These are phyloP conservation scores for Suhomyces faveliae DNA, from an alignment of 805 yeast species.

Conservation along the genomic window DNA sequence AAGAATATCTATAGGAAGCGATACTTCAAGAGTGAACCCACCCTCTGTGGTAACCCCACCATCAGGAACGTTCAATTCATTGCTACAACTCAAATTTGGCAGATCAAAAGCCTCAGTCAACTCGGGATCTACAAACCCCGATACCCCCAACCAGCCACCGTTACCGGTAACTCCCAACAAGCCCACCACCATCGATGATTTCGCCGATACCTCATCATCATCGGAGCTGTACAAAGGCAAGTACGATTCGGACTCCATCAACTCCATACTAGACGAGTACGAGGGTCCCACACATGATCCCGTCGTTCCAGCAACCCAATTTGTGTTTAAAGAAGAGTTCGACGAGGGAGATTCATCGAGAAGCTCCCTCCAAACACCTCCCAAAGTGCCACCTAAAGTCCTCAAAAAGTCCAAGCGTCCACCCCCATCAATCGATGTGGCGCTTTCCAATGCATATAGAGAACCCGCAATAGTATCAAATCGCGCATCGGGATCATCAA, in stretches of 20 bases:
- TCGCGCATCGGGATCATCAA: constrained; percentile 8
- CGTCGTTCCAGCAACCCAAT: constrained; percentile 10
- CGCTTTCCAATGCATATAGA: constrained; percentile 5
- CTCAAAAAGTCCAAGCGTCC: background rate
- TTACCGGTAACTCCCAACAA: constrained; percentile 9
- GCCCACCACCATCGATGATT: constrained; percentile 29
- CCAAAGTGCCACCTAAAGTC: constrained; percentile 3
- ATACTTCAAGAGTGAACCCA: constrained; percentile 5
- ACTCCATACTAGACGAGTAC: constrained; percentile 32
- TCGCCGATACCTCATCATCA: constrained; percentile 39
- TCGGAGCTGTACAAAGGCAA: constrained; percentile 8
- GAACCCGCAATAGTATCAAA: constrained; percentile 7
- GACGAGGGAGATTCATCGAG: constrained; percentile 16
- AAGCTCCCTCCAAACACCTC: constrained; percentile 2
- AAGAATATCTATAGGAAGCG: constrained; percentile 8
- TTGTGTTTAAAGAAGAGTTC: constrained; percentile 30
- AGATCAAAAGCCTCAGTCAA: constrained; percentile 18
- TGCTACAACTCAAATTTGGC: constrained; percentile 22
- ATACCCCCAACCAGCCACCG: background rate
- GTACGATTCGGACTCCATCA: constrained; percentile 27
- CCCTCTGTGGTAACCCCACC: background rate
- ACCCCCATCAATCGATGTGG: constrained; percentile 12
- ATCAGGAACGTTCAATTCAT: constrained; percentile 9
- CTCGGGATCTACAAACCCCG: constrained; percentile 4
- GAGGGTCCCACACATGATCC: constrained; percentile 10